These are phyloP conservation scores for Ganoderma meredithae DNA, from an alignment of 1,284 basidiomycete species.

Conservation along the genomic window DNA sequence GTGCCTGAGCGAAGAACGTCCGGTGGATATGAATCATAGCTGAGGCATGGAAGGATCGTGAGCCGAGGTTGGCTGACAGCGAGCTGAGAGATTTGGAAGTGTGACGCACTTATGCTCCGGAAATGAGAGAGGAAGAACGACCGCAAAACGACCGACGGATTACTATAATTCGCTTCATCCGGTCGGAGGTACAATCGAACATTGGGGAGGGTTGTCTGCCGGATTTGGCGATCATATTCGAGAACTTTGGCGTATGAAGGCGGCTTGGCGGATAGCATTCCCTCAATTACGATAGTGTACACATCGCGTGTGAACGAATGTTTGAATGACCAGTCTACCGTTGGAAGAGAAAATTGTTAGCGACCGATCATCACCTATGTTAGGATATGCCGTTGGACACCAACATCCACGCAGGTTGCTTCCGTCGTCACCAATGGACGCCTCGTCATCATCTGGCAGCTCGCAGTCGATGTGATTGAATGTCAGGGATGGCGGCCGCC, in stretches of 20 bases:
- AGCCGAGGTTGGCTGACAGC: constrained; percentile 11
- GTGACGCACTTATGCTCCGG: constrained; percentile 40
- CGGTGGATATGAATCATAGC: constrained; percentile 47
- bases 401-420: constrained; percentile 39
- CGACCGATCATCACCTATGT: not conserved
- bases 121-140: constrained; percentile 43
- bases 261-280: constrained; percentile 39
- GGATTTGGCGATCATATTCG: constrained; percentile 42
- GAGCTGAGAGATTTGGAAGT: not conserved
- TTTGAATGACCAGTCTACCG: constrained; percentile 41
- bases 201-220: constrained; percentile 39
- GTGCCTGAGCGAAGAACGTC: constrained; percentile 49
- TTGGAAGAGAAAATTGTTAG: not conserved
- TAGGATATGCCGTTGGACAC: constrained; percentile 17
- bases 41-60: constrained; percentile 20
- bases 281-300: constrained; percentile 37
- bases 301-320: constrained; percentile 38
- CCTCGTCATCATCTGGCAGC: constrained; percentile 40
- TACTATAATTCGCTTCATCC: constrained; percentile 41
- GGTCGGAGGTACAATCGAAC: constrained; percentile 40
- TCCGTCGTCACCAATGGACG: constrained; percentile 34
- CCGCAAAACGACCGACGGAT: constrained; percentile 40
- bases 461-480: constrained; percentile 41
- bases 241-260: constrained; percentile 41
- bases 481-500: constrained; percentile 40